Evolutionary conservation across 2,329 filamentous ascomycete species (phyloP), one percentile per base, ranked within the genome.

Genomic region (Emericellopsis cladophorae): DNA sequence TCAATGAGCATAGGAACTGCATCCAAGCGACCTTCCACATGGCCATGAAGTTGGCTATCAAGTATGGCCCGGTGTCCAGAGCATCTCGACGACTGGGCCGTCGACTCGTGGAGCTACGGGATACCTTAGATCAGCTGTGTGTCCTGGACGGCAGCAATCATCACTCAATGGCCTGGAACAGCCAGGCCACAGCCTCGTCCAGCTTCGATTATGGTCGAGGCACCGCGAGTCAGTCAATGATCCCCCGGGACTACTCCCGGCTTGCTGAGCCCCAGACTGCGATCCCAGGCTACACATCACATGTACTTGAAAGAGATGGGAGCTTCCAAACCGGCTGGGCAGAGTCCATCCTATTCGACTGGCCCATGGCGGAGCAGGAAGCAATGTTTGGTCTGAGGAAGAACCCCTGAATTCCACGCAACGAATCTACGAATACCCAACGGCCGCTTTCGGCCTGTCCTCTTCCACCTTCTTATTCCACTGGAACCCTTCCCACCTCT

Each of bases 401-500:
- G 18, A 36, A 15, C 34, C 12, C 18, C 16, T 11, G n/a, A 11
- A 14, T 14, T 11, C 4, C 34, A 15, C 11, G 3, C 12, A 3
- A 14, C 16, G 34, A 12, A 15, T 11, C 12, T 14, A 14, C 16
- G 34, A 12, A 15, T 11, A 14, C 4, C 11, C 34, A 12, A 14
- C 34, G 18, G 34, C 34, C 12, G 34, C 12, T 11, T 15, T 15
- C 5, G 14, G 12, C 16, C 18, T 36, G 4, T 21, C 34, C 23
- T 18, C 37, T 33, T 39, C 18, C 18, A 16, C 9, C 39, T 21
- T 24, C 23, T 41, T 42, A 12, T 41, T 16, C 29, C 23, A 39
- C 41, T 45, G 43, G 32, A 49, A 51, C 9, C 58, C 52, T n/a
- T 54, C 53, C 60, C 59, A 62, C 29, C 61, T 44, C 43, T 59